phyloP scores from a whole-genome alignment of 306 rosid species.

The Malus asiatica region DNA sequence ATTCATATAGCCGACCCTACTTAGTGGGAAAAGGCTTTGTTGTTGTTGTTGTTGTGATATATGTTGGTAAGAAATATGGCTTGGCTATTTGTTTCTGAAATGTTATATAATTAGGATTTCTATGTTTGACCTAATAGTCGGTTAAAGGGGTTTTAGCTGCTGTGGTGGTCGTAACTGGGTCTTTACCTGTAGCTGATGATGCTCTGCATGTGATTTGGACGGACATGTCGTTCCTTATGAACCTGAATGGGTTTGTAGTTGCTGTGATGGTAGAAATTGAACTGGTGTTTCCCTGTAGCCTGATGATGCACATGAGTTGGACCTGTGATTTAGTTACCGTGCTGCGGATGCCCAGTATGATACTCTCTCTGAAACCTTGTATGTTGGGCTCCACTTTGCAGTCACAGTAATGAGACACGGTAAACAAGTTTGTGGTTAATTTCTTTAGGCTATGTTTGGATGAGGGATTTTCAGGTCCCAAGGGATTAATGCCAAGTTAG shows the following conservation, averaged over 20 bases:
- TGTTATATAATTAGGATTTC: conserved; percentile 24
- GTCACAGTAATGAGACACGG: conserved; percentile 25
- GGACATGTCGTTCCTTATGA: not conserved
- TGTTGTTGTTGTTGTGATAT: no score
- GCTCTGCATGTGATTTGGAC: conserved; percentile 16
- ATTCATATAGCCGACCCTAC: no score
- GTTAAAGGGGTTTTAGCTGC: conserved; percentile 36
- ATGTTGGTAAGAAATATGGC: conserved; percentile 58
- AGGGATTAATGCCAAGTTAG: no score
- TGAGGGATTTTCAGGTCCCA: no score
- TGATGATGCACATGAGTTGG: conserved; percentile 32
- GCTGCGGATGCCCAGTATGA: conserved; percentile 32
- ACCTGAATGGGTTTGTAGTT: not conserved
- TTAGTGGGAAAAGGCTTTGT: no score
- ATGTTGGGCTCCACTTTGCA: conserved; percentile 27
- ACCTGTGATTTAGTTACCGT: conserved; percentile 30
- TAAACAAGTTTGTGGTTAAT: conserved; percentile 29
- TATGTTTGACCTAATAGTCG: conserved; percentile 30
- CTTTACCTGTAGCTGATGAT: conserved; percentile 40
- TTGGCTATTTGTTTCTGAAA: conserved; percentile 30
- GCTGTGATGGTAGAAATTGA: not conserved
- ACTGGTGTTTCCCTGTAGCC: not conserved
- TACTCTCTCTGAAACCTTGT: conserved; percentile 25
- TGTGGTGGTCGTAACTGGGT: conserved; percentile 25
- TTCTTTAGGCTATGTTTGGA: conserved; percentile 11